Conservation (phyloP, 129 eudicot genomes). For the Gnaphalium uliginosum region DNA sequence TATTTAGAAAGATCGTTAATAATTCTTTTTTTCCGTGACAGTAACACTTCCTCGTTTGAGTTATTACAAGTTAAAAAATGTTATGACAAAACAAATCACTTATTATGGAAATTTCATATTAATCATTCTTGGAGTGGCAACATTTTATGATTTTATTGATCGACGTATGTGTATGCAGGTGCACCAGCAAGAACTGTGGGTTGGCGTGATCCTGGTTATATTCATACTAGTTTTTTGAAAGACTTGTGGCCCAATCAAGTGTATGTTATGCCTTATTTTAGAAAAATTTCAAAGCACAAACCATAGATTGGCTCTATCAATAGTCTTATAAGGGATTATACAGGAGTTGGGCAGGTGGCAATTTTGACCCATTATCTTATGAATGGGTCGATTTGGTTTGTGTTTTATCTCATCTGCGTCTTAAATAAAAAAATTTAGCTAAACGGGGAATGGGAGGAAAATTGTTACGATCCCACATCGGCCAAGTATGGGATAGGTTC, state of each 20-base stretch:
- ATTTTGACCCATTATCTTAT: not conserved
- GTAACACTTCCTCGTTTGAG: too few species aligned
- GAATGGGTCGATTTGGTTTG: not conserved
- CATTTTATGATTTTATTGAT: conserved; percentile 1
- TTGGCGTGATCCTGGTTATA: conserved; percentile 89
- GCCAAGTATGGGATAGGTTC: too few species aligned
- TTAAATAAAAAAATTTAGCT: not conserved
- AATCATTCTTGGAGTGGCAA: conserved; percentile 8
- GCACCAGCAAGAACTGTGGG: conserved; percentile 87
- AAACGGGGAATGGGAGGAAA: not conserved
- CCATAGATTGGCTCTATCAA: not conserved
- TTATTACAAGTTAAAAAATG: not conserved
- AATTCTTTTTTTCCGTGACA: not conserved
- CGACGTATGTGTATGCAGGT: conserved; percentile 42
- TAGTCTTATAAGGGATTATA: conserved; percentile 6
- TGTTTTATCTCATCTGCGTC: not conserved
- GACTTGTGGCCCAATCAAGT: conserved; percentile 68
- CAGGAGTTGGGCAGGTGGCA: not conserved
- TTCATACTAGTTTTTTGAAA: conserved; percentile 70
- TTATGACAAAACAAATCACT: not conserved
- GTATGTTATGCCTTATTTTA: conserved; percentile 38
- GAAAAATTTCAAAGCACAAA: not conserved
- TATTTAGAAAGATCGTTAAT: not conserved
- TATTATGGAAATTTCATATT: not conserved
- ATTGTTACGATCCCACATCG: too few species aligned